phyloP scores from a whole-genome alignment of 495 filamentous ascomycete species.

The Cudoniella acicularis region DNA sequence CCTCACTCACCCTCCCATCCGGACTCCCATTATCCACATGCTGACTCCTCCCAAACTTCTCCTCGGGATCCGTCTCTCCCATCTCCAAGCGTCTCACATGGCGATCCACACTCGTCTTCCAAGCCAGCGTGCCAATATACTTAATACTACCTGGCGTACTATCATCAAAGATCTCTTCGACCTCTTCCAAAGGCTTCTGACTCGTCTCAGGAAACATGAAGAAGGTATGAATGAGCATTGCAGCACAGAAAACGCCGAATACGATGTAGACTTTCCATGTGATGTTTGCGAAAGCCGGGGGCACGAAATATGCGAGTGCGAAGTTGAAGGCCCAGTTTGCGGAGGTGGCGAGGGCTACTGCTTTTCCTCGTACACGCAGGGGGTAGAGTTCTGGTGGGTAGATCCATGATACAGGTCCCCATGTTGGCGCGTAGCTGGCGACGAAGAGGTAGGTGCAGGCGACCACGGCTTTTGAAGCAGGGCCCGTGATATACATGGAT shows the following conservation, averaged over 20 bases:
- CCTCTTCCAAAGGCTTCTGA: slow-evolving; percentile 78
- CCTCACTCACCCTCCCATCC: background rate
- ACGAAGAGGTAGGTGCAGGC: slow-evolving; percentile 78
- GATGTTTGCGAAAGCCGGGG: slow-evolving; percentile 69
- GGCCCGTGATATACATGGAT: slow-evolving; percentile 48
- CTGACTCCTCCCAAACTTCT: slow-evolving; percentile 18
- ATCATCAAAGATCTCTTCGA: slow-evolving; percentile 65
- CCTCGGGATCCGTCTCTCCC: slow-evolving; percentile 23
- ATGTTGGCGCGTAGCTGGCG: slow-evolving; percentile 71
- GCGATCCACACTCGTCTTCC: slow-evolving; percentile 54
- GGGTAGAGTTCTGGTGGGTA: slow-evolving; percentile 77
- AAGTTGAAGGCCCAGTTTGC: slow-evolving; percentile 81
- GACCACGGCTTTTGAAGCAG: slow-evolving; percentile 65
- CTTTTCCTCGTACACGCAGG: slow-evolving; percentile 67
- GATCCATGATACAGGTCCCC: slow-evolving; percentile 69
- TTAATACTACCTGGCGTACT: slow-evolving; percentile 44
- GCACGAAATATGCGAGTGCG: slow-evolving; percentile 74
- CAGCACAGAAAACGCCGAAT: slow-evolving; percentile 72
- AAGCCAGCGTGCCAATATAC: slow-evolving; percentile 63
- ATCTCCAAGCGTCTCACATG: slow-evolving; percentile 13
- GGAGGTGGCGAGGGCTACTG: slow-evolving; percentile 66
- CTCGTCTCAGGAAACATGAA: slow-evolving; percentile 81
- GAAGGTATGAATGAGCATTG: slow-evolving; percentile 71
- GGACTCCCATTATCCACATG: background rate
- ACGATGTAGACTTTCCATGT: slow-evolving; percentile 70